These are phyloP conservation scores for Xanthoparmelia taractica DNA, from an alignment of 495 filamentous ascomycete species.

Conservation along the genomic window DNA sequence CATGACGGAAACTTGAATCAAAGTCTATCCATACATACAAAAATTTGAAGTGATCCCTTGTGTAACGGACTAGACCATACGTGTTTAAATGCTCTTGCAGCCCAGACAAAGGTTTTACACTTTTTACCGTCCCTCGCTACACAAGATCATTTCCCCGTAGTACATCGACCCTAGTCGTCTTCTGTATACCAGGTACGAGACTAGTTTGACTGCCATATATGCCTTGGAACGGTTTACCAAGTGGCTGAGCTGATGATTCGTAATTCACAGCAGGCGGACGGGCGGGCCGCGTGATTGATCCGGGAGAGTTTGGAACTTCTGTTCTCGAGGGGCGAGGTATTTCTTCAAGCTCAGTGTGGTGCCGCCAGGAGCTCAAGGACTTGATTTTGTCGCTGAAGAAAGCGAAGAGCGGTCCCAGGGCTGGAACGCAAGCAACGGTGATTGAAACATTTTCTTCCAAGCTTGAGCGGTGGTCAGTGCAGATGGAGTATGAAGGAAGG, in stretches of 20 bases:
- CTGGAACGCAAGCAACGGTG: slow-evolving; percentile 2
- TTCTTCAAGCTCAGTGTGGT: background rate
- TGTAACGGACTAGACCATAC: too few relatives aligned
- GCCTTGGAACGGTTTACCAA: background rate
- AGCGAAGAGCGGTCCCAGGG: background rate
- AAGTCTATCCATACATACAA: too few relatives aligned
- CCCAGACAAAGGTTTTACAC: too few relatives aligned
- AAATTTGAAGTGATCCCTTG: too few relatives aligned
- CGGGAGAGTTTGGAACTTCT: background rate
- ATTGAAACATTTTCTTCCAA: slow-evolving; percentile 6
- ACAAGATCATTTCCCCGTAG: background rate
- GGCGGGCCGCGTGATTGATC: background rate
- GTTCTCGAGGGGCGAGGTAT: background rate
- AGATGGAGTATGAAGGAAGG: too few relatives aligned
- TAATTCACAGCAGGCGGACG: background rate
- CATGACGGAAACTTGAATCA: too few relatives aligned
- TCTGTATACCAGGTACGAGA: slow-evolving; percentile 1
- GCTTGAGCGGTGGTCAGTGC: background rate
- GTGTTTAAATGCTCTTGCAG: too few relatives aligned
- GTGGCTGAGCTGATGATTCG: background rate
- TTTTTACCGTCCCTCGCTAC: background rate
- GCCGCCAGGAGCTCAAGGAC: background rate
- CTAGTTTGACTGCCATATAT: background rate
- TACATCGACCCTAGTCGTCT: slow-evolving; percentile 4
- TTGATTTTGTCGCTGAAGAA: background rate